A percentile compares a stretch with the other conserved stretches of the same genome.
These are phyloP conservation scores for Porcisia deanei DNA, from an alignment of 208 protist genomes.

Conservation along the genomic window DNA sequence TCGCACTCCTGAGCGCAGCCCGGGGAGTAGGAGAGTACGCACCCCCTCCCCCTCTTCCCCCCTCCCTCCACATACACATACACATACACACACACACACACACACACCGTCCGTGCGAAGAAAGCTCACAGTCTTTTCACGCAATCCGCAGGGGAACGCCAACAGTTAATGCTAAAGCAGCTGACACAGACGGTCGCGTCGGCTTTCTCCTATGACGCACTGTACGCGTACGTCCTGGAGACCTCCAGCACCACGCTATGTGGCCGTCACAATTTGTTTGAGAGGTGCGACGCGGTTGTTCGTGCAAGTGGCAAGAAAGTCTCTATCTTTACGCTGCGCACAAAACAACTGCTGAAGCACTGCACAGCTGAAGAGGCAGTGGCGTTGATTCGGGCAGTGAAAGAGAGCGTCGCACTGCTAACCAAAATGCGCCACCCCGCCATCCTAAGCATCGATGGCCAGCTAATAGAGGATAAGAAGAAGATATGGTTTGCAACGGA, in stretches of 20 bases:
- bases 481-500: constrained; percentile 53
- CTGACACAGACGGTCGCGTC: constrained; percentile 40
- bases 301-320: constrained; percentile 37
- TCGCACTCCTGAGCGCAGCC: not conserved
- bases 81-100: no score
- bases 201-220: constrained; percentile 35
- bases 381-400: constrained; percentile 31
- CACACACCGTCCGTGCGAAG: not conserved
- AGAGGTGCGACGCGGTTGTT: constrained; percentile 43
- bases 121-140: not conserved
- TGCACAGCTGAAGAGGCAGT: constrained; percentile 30
- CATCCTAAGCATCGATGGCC: constrained; percentile 43
- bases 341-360: constrained; percentile 33
- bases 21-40: not conserved
- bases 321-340: constrained; percentile 47
- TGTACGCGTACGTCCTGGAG: constrained; percentile 41
- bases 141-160: no score
- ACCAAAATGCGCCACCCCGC: constrained; percentile 46
- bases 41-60: no score
- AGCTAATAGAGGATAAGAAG: constrained; percentile 39
- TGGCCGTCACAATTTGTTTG: constrained; percentile 41
- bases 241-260: constrained; percentile 20
- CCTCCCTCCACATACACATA: no score
- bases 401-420: constrained; percentile 34
- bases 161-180: constrained; percentile 36